These are phyloP conservation scores for Lichtheimia corymbifera DNA, from an alignment of 371 early-diverging fungal species.

Conservation along the genomic window DNA sequence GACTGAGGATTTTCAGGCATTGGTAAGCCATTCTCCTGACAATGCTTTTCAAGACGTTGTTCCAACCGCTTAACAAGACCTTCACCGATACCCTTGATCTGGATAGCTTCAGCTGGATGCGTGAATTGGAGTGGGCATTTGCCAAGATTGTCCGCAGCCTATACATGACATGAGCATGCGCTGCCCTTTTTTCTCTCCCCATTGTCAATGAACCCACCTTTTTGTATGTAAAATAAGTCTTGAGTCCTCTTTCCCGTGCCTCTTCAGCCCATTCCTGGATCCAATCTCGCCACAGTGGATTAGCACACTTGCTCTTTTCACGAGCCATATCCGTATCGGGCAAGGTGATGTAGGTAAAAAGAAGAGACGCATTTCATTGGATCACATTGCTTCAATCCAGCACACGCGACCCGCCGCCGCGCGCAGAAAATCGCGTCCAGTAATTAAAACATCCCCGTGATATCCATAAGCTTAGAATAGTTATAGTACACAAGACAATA, in stretches of 20 bases:
- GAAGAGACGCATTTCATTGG: too few relatives aligned
- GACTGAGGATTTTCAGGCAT: slow-evolving; percentile 35
- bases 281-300: slow-evolving; percentile 65
- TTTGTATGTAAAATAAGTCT: slow-evolving; percentile 54
- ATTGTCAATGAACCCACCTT: slow-evolving; percentile 39
- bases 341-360: too few relatives aligned
- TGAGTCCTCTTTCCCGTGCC: slow-evolving; percentile 33
- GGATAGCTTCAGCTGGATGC: slow-evolving; percentile 56
- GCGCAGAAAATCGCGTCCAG: too few relatives aligned
- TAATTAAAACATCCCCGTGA: too few relatives aligned
- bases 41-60: slow-evolving; percentile 52
- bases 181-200: background rate
- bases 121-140: slow-evolving; percentile 55
- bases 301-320: slow-evolving; percentile 42
- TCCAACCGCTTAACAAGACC: slow-evolving; percentile 62
- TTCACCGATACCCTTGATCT: slow-evolving; percentile 67
- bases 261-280: slow-evolving; percentile 63
- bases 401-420: too few relatives aligned
- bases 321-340: background rate
- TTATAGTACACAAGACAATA: too few relatives aligned
- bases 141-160: slow-evolving; percentile 69
- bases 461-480: too few relatives aligned
- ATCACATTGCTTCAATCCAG: too few relatives aligned
- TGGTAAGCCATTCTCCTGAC: slow-evolving; percentile 52
- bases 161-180: background rate